Conservation (phyloP, 176 grass and related monocot species). For the Coix lacrymajobi region DNA sequence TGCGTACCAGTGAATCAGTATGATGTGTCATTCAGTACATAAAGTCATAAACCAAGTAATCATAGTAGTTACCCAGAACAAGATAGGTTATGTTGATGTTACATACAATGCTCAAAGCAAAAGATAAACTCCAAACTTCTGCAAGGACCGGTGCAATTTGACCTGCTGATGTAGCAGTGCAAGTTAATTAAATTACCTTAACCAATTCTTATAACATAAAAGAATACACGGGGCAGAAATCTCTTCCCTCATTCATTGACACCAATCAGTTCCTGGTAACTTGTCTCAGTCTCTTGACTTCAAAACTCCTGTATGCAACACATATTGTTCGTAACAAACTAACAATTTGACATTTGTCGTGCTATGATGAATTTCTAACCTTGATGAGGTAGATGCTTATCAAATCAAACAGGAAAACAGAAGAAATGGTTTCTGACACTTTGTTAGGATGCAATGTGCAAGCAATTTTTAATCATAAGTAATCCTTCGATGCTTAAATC, state of each 20-base stretch:
- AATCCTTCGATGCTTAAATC: neutral
- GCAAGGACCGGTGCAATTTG: neutral
- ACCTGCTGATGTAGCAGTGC: neutral
- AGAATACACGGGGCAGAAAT: neutral
- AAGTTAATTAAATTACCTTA: neutral
- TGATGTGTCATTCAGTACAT: neutral
- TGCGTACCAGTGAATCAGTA: slow-evolving; percentile 13
- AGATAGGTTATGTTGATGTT: neutral
- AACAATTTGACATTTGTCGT: neutral
- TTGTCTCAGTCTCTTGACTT: neutral
- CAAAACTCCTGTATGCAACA: neutral
- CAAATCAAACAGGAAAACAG: neutral
- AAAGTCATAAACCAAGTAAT: slow-evolving; percentile 14
- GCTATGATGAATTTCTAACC: neutral
- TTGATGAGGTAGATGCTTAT: neutral
- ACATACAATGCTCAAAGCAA: neutral
- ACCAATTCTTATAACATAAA: neutral
- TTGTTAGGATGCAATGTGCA: neutral
- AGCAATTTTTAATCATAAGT: neutral
- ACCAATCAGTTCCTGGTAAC: neutral
- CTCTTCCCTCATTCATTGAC: neutral
- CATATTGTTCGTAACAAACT: neutral
- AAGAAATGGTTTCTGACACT: neutral
- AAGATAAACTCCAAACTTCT: neutral
- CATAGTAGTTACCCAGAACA: slow-evolving; percentile 6